Evolutionary conservation across 1,284 basidiomycete species (phyloP).

Genomic region (Sanghuangporus baumii): DNA sequence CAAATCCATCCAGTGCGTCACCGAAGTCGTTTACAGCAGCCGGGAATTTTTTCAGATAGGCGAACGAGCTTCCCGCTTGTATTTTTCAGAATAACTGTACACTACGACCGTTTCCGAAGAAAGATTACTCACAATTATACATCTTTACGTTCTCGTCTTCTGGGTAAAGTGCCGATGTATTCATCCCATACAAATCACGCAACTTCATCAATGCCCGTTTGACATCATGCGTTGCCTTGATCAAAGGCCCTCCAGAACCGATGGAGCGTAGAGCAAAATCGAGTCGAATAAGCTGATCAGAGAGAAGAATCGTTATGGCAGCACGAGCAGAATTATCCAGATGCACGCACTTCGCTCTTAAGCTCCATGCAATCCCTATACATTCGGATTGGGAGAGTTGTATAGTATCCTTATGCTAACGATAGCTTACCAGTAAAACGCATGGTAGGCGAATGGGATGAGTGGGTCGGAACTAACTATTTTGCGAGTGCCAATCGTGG

Average conservation of each 20-base stretch:
- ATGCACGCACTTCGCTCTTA: constrained; percentile 3
- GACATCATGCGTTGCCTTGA: neutral
- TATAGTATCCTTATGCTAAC: no score
- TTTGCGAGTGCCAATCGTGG: no score
- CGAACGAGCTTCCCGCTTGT: neutral
- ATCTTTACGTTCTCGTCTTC: neutral
- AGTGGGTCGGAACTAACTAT: no score
- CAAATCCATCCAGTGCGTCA: neutral
- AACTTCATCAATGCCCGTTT: neutral
- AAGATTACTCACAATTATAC: neutral
- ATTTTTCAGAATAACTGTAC: neutral
- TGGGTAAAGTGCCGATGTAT: neutral
- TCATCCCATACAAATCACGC: constrained; percentile 2
- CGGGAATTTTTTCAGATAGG: neutral
- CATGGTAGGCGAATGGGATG: no score
- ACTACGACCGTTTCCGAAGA: neutral
- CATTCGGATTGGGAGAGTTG: no score
- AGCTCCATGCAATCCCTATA: constrained; percentile 7
- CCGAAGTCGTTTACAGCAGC: neutral
- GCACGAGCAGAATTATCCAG: neutral
- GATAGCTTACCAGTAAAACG: no score
- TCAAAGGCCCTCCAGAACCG: constrained; percentile 5
- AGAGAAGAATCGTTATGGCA: neutral
- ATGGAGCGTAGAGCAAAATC: constrained; percentile 1
- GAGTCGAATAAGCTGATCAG: neutral